Percentiles rank a stretch among this genome's conserved stretches.
Evolutionary conservation across 371 early-diverging fungal species (phyloP).

Genomic region (Blastocladiella emersonii): DNA sequence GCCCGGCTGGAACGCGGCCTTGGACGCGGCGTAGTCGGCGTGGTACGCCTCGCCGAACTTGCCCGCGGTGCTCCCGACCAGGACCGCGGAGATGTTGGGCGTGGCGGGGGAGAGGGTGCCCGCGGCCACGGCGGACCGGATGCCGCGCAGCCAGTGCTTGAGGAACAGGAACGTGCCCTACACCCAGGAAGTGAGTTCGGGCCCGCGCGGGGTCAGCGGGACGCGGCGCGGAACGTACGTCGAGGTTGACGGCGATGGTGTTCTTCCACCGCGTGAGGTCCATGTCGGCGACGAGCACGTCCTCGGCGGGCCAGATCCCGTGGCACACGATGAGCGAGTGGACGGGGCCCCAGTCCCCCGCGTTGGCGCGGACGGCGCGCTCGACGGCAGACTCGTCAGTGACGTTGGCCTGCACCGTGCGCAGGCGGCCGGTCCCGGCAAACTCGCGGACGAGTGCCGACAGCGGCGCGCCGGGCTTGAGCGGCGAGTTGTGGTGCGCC

Average conservation of each 20-base stretch:
- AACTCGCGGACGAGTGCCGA: constrained; percentile 9
- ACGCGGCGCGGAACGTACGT: too few species aligned
- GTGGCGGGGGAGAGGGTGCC: neutral
- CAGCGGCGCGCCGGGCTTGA: constrained; percentile 6
- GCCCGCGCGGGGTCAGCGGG: too few species aligned
- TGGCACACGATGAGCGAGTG: constrained; percentile 30
- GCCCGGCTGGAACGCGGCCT: constrained; percentile 33
- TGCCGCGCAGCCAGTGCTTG: constrained; percentile 15
- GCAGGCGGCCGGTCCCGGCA: constrained; percentile 11
- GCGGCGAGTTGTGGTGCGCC: constrained; percentile 26
- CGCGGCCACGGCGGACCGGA: neutral
- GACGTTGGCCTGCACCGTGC: constrained; percentile 16
- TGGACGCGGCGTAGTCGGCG: constrained; percentile 24
- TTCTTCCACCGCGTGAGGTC: constrained; percentile 22
- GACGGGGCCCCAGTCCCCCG: constrained; percentile 17
- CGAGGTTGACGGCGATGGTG: constrained; percentile 31
- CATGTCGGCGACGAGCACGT: constrained; percentile 31
- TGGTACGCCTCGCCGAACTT: constrained; percentile 35
- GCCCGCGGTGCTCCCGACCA: constrained; percentile 26
- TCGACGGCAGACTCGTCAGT: constrained; percentile 16
- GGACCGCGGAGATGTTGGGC: constrained; percentile 18
- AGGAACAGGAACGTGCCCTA: constrained; percentile 28
- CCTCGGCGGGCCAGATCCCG: constrained; percentile 33
- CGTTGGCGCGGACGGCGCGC: constrained; percentile 11
- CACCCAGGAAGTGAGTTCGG: too few species aligned